Percentiles rank a stretch among this genome's conserved stretches.
These are phyloP conservation scores for Hypomyces perniciosus DNA, from an alignment of 2,329 filamentous ascomycete genomes.

Conservation along the genomic window DNA sequence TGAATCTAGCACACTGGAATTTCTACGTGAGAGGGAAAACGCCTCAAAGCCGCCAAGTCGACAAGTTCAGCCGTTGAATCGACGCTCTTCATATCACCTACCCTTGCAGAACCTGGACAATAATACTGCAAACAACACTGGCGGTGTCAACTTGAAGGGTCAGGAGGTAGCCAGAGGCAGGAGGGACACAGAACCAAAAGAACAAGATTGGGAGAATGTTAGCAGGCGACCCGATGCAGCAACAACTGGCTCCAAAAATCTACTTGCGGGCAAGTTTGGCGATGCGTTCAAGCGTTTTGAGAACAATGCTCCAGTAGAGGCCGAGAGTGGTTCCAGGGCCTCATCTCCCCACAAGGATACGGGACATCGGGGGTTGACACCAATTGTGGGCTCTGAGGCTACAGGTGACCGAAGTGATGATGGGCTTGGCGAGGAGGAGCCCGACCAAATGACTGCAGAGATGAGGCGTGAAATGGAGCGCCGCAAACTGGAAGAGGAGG, in stretches of 20 bases:
- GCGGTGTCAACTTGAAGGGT: slow-evolving; percentile 52
- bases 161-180: slow-evolving; percentile 76
- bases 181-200: slow-evolving; percentile 58
- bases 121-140: slow-evolving; percentile 26
- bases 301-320: slow-evolving; percentile 34
- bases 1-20: slow-evolving; percentile 70
- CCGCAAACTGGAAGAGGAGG: slow-evolving; percentile 74
- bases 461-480: slow-evolving; percentile 87
- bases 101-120: slow-evolving; percentile 33
- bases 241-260: slow-evolving; percentile 68
- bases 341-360: slow-evolving; percentile 45
- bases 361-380: slow-evolving; percentile 52
- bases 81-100: slow-evolving; percentile 20
- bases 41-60: slow-evolving; percentile 36
- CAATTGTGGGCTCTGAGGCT: slow-evolving; percentile 70
- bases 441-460: slow-evolving; percentile 73
- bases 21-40: slow-evolving; percentile 69
- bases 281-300: slow-evolving; percentile 94
- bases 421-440: slow-evolving; percentile 49
- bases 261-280: slow-evolving; percentile 83
- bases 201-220: slow-evolving; percentile 39
- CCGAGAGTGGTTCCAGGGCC: slow-evolving; percentile 27
- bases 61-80: slow-evolving; percentile 17
- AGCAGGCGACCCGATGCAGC: slow-evolving; percentile 69
- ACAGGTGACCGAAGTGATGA: slow-evolving; percentile 56